Base-by-base conservation (phyloP, 1,284 basidiomycete species). In the Fomitiporia mediterranea region DNA sequence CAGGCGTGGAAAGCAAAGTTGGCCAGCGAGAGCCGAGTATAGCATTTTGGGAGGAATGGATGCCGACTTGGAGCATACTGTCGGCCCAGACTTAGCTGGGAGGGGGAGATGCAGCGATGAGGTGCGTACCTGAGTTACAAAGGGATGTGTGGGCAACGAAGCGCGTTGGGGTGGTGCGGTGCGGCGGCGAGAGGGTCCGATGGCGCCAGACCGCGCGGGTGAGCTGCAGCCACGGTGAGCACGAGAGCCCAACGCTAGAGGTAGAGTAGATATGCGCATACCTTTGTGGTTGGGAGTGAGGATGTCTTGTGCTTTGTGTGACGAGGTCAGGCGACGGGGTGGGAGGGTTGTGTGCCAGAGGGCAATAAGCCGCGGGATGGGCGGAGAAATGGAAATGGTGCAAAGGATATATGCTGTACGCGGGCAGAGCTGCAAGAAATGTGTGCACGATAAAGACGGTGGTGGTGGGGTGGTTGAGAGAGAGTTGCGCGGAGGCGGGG, bases 21-120 rank as follows among this genome's bases (percentile, higher is more conserved):
- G 68, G 67, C 56, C 65, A 65, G 47, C 68, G 66, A 30, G 68
- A 69, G 42, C 67, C 67, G 38, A 62, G 57, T 23, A 69, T 61
- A 4, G 62, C 60, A 19, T 61, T 61, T n/a, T 55, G 43, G 37
- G 62, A 52, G 27, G 60, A 59, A 48, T 65, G 60, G 63, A 64
- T 63, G 34, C 50, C 56, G 27, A 59, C 53, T 34, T 59, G 48
- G 39, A 59, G 50, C 47, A 50, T 54, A 8, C 27, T 56, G 17
- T 43, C 23, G 30, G 13, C 39, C 34, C 19, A 44, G 25, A 11
- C 28, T 25, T 35, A 5, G 40, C 17, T 13, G 17, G 34, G 28
- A 21, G 13, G 27, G 3, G 30, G 17, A 23, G 9, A 43, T 21
- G n/a, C n/a, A n/a, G n/a, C n/a, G 40, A 32, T 19, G 11, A n/a